A percentile compares a stretch with the other conserved stretches of the same genome.
Conservation (phyloP, 176 grass and related monocot species). For the Rhynchospora breviuscula region DNA sequence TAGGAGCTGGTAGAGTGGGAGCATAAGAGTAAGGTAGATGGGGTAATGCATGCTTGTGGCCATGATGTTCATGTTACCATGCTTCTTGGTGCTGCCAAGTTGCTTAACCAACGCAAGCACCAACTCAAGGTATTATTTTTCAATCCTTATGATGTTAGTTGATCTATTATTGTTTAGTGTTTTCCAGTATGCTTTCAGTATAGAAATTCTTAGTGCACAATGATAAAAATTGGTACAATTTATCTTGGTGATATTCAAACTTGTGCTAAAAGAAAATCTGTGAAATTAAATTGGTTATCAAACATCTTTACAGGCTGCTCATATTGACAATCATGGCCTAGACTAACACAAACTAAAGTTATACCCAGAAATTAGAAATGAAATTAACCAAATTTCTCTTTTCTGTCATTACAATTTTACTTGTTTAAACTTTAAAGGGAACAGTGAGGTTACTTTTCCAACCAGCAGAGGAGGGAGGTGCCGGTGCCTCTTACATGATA, state of each 20-base stretch:
- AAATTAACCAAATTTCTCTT: background rate
- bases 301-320: background rate
- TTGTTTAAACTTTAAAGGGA: constrained; percentile 49
- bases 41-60: constrained; percentile 88
- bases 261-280: background rate
- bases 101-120: constrained; percentile 69
- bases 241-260: background rate
- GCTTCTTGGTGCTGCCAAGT: constrained; percentile 87
- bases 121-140: constrained; percentile 41
- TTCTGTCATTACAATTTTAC: constrained; percentile 14
- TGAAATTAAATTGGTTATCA: background rate
- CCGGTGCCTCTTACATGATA: constrained; percentile 83
- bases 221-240: background rate
- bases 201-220: background rate
- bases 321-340: background rate
- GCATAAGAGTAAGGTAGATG: constrained; percentile 77
- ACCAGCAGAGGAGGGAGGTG: constrained; percentile 91
- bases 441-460: constrained; percentile 94
- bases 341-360: background rate
- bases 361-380: background rate
- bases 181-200: background rate
- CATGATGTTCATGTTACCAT: constrained; percentile 83
- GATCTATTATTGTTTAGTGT: background rate
- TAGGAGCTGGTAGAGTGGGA: constrained; percentile 95
- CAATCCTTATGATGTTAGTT: background rate